phyloP scores from a whole-genome alignment of 768 basidiomycete genomes.

The Rhizopogon vinicolor region DNA sequence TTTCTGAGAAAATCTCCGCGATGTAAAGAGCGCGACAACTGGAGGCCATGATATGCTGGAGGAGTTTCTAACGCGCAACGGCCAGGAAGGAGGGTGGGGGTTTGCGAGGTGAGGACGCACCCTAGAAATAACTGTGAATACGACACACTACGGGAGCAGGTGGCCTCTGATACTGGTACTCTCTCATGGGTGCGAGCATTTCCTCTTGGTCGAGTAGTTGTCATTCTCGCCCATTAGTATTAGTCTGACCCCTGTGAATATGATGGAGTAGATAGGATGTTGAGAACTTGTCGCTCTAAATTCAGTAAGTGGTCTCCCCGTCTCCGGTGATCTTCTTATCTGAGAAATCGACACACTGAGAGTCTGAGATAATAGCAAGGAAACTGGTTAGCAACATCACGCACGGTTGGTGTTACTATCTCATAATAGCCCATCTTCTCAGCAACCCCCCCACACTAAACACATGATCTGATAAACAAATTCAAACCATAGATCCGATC shows the following conservation, averaged over 20 bases:
- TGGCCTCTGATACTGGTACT: background rate
- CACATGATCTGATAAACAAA: no score
- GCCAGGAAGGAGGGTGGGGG: background rate
- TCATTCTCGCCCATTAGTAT: background rate
- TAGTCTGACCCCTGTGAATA: background rate
- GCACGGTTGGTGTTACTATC: background rate
- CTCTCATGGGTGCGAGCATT: background rate
- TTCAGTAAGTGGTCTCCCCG: background rate
- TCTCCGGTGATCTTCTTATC: background rate
- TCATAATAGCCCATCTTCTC: background rate
- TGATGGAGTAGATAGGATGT: background rate
- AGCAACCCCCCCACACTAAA: background rate
- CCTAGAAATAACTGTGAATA: background rate
- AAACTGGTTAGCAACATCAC: background rate
- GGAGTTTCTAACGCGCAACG: background rate
- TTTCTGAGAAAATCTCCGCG: slow-evolving; percentile 10
- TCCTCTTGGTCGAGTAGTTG: background rate
- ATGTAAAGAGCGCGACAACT: slow-evolving; percentile 6
- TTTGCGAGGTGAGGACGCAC: background rate
- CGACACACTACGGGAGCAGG: no score
- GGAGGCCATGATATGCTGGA: background rate
- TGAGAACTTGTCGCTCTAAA: background rate
- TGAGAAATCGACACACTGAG: background rate
- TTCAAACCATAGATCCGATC: no score
- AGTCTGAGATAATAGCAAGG: no score